Percentiles rank a stretch among this genome's conserved stretches.
These are phyloP conservation scores for Scenedesmus sp. DNA, from an alignment of 163 green algal genomes.

Conservation along the genomic window DNA sequence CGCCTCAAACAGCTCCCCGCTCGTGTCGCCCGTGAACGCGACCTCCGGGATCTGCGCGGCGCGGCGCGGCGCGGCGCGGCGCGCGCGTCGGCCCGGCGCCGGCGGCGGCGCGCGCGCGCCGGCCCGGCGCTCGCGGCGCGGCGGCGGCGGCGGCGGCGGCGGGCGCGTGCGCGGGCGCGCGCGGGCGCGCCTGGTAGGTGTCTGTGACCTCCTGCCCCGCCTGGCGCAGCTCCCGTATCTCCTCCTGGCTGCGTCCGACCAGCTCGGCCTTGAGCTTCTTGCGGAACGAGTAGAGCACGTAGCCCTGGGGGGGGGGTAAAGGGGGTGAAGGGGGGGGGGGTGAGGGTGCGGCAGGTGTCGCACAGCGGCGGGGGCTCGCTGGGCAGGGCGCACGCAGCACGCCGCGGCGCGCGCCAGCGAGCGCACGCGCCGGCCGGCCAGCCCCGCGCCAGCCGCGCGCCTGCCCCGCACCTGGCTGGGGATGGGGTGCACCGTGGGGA, in stretches of 20 bases:
- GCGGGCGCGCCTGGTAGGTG: conserved; percentile 48
- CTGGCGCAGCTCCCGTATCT: conserved; percentile 61
- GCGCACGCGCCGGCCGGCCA: background rate
- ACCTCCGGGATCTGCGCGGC: conserved; percentile 70
- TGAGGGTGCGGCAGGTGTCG: no score
- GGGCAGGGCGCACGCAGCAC: background rate
- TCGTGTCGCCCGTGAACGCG: conserved; percentile 88
- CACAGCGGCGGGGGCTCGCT: background rate
- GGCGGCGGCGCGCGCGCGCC: no score
- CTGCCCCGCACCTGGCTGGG: conserved; percentile 53
- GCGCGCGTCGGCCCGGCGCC: no score
- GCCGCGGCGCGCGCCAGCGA: no score
- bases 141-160: no score
- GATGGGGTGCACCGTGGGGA: conserved; percentile 71
- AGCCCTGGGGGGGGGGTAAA: conserved; percentile 56
- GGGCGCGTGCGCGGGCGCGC: no score
- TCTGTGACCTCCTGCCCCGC: conserved; percentile 66
- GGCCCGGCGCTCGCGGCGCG: background rate
- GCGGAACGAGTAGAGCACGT: conserved; percentile 65
- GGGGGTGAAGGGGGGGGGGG: no score
- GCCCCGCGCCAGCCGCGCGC: background rate
- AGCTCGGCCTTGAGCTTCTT: conserved; percentile 72
- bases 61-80: background rate
- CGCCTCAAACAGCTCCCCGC: conserved; percentile 66
- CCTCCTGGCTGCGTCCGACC: conserved; percentile 50